These are phyloP conservation scores for Suillus luteus DNA, from an alignment of 768 basidiomycete genomes.

Conservation along the genomic window DNA sequence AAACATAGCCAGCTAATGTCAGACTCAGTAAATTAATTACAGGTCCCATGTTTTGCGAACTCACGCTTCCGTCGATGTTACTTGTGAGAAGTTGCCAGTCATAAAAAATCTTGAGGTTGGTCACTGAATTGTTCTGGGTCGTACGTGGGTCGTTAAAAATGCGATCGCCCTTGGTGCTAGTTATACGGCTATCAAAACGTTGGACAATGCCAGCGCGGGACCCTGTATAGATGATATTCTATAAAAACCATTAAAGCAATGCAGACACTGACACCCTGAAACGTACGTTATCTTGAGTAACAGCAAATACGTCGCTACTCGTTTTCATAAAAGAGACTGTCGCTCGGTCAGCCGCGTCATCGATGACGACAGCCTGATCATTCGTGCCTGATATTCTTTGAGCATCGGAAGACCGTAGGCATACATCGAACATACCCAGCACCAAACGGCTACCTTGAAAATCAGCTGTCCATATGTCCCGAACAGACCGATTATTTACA, in stretches of 20 bases:
- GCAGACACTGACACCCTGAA: not conserved
- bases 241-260: conserved; percentile 2
- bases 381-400: conserved; percentile 47
- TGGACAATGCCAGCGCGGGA: conserved; percentile 60
- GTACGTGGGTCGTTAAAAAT: conserved; percentile 43
- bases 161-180: conserved; percentile 36
- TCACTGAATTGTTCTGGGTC: conserved; percentile 46
- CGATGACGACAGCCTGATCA: conserved; percentile 51
- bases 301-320: conserved; percentile 62
- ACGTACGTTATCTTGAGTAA: conserved; percentile 54
- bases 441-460: conserved; percentile 50
- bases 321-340: conserved; percentile 48
- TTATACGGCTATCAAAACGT: conserved; percentile 57
- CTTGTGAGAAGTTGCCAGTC: conserved; percentile 57
- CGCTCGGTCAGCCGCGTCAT: conserved; percentile 46
- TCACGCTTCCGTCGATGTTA: conserved; percentile 61
- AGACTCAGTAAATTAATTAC: conserved; percentile 7
- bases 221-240: conserved; percentile 58
- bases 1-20: conserved; percentile 55
- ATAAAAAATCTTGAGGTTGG: conserved; percentile 51
- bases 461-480: conserved; percentile 61
- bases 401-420: not conserved
- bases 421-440: conserved; percentile 44
- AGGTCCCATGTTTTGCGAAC: conserved; percentile 23
- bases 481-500: conserved; percentile 40